phyloP scores from a whole-genome alignment of 805 yeast genomes.

The Ogataea parapolymorpha region DNA sequence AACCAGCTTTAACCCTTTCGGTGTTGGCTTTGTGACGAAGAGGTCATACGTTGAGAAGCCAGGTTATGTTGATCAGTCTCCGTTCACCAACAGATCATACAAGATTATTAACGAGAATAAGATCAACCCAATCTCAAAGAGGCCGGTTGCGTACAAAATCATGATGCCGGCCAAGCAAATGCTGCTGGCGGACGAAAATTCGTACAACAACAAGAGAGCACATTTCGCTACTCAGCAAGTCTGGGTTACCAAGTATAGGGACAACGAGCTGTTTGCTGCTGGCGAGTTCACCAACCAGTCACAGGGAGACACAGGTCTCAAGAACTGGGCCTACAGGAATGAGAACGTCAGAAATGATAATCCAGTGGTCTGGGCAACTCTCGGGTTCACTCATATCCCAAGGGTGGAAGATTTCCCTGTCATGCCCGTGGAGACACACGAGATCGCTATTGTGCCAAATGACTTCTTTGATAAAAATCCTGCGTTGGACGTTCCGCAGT shows the following conservation, averaged over 20 bases:
- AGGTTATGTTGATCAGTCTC: constrained; percentile 69
- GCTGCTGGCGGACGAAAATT: constrained; percentile 62
- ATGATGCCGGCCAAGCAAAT: constrained; percentile 73
- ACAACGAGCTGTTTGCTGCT: constrained; percentile 70
- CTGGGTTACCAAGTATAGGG: constrained; percentile 79
- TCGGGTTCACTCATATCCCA: constrained; percentile 80
- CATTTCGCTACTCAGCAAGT: constrained; percentile 71
- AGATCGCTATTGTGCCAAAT: constrained; percentile 62
- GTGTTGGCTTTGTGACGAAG: constrained; percentile 65
- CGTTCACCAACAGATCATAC: constrained; percentile 70
- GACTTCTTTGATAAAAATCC: constrained; percentile 79
- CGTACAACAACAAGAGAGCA: constrained; percentile 72
- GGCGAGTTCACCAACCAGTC: constrained; percentile 89
- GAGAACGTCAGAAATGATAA: constrained; percentile 73
- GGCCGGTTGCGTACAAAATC: constrained; percentile 75
- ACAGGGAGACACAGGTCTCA: constrained; percentile 65
- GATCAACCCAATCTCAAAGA: constrained; percentile 64
- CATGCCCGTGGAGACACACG: constrained; percentile 80
- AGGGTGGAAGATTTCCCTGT: constrained; percentile 86
- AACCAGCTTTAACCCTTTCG: constrained; percentile 56
- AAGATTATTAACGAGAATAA: constrained; percentile 72
- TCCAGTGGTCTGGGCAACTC: constrained; percentile 76
- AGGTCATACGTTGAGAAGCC: constrained; percentile 66
- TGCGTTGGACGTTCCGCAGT: constrained; percentile 73
- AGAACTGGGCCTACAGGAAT: constrained; percentile 64